A percentile compares a stretch with the other conserved stretches of the same genome.
Conservation (phyloP, 805 yeast species). For the Candida adriatica region DNA sequence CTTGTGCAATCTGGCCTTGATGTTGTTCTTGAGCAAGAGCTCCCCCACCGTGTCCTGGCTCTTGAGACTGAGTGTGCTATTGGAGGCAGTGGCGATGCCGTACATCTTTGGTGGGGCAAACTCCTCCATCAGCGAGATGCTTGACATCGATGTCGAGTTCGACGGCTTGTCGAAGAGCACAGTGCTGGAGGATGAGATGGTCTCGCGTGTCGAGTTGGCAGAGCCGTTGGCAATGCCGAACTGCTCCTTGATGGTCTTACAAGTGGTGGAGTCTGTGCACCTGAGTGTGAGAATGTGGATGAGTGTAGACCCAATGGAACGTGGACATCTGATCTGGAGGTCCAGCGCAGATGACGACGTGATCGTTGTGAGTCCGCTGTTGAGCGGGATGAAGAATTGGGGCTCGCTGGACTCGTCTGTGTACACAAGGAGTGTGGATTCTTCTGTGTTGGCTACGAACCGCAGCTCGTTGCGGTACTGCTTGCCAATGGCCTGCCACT, state of each 20-base stretch:
- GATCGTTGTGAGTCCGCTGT: constrained; percentile 7
- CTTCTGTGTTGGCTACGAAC: constrained; percentile 11
- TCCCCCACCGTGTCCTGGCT: constrained; percentile 8
- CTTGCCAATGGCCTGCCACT: constrained; percentile 18
- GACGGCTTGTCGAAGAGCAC: constrained; percentile 18
- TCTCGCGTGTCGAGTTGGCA: constrained; percentile 4
- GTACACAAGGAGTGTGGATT: constrained; percentile 9
- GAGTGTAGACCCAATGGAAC: constrained; percentile 9
- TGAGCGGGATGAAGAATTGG: constrained; percentile 13
- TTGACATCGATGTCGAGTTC: constrained; percentile 21
- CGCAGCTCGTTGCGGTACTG: constrained; percentile 12
- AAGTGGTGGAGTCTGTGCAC: constrained; percentile 14
- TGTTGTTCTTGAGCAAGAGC: constrained; percentile 14
- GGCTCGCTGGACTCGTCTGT: constrained; percentile 7
- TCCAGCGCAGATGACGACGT: constrained; percentile 12
- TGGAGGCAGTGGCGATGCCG: constrained; percentile 9
- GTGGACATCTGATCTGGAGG: constrained; percentile 11
- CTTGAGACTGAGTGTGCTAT: constrained; percentile 10
- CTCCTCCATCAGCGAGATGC: constrained; percentile 11
- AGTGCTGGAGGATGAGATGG: constrained; percentile 9
- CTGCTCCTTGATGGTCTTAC: constrained; percentile 10
- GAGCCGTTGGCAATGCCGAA: constrained; percentile 5
- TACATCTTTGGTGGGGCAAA: constrained; percentile 9
- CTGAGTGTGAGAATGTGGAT: constrained; percentile 19
- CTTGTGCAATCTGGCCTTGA: constrained; percentile 21